A percentile compares a stretch with the other conserved stretches of the same genome.
Evolutionary conservation across 306 rosid genomes (phyloP).

Genomic region (Gleditsia sinensis): DNA sequence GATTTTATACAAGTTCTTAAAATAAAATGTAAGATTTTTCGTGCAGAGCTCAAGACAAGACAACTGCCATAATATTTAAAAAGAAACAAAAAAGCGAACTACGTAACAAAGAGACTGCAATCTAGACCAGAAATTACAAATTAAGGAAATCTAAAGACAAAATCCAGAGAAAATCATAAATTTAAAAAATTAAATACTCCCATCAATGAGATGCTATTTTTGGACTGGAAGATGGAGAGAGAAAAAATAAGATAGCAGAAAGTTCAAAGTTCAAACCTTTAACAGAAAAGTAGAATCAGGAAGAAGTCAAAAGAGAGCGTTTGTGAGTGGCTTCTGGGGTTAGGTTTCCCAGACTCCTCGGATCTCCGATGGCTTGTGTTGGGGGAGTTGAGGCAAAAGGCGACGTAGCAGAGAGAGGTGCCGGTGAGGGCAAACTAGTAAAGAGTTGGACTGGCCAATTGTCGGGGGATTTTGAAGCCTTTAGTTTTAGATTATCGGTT

Average conservation of each 20-base stretch:
- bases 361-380: constrained; percentile 33
- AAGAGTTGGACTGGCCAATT: constrained; percentile 11
- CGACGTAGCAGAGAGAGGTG: constrained; percentile 15
- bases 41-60: not conserved
- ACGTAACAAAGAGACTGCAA: not conserved
- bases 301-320: not conserved
- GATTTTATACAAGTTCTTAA: not conserved
- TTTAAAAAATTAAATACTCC: not conserved
- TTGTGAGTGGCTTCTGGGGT: not conserved
- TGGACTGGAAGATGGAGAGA: not conserved
- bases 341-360: constrained; percentile 50
- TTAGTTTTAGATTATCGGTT: constrained; percentile 25
- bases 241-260: not conserved
- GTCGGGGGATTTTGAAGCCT: constrained; percentile 12
- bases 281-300: constrained; percentile 20
- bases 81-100: constrained; percentile 6
- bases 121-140: not conserved
- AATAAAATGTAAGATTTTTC: not conserved
- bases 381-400: constrained; percentile 36
- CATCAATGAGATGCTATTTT: not conserved
- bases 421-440: not conserved
- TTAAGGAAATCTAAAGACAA: not conserved
- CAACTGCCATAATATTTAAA: not conserved
- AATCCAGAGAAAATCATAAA: not conserved
- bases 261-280: constrained; percentile 26